phyloP scores from a whole-genome alignment of 306 rosid genomes.

The Echinosophora koreensis region DNA sequence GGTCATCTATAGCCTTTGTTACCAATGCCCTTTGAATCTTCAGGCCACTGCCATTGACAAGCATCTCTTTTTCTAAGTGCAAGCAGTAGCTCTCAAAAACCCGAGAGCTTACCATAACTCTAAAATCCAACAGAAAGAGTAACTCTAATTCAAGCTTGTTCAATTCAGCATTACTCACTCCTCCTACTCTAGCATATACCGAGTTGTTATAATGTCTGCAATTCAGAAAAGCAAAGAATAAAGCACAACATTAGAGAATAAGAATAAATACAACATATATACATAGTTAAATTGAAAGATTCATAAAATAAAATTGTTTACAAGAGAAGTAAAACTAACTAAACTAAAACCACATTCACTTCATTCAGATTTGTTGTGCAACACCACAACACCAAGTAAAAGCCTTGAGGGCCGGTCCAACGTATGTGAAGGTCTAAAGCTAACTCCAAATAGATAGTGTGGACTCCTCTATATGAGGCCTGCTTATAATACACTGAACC shows the following conservation, averaged over 20 bases:
- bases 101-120: constrained; percentile 73
- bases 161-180: constrained; percentile 81
- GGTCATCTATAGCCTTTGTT: constrained; percentile 54
- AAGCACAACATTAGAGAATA: constrained; percentile 20
- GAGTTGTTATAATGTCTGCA: constrained; percentile 85
- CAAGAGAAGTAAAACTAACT: neutral
- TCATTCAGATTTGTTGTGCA: neutral
- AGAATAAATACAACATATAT: neutral
- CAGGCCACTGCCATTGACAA: constrained; percentile 55
- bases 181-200: constrained; percentile 83
- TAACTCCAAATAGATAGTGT: too few relatives aligned
- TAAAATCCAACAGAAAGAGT: constrained; percentile 85
- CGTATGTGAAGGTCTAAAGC: too few relatives aligned
- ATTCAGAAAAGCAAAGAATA: constrained; percentile 5
- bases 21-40: constrained; percentile 62
- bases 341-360: constrained; percentile 8
- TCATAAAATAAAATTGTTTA: neutral
- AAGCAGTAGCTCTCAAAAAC: constrained; percentile 78
- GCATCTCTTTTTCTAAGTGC: constrained; percentile 81
- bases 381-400: neutral
- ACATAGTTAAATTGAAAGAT: neutral
- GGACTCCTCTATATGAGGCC: too few relatives aligned
- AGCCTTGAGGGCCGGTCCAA: too few relatives aligned
- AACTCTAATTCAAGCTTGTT: constrained; percentile 88
- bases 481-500: too few relatives aligned